Evolutionary conservation across 306 rosid species (phyloP), one percentile per base, ranked within the genome.

Genomic region (Quercus ilex): DNA sequence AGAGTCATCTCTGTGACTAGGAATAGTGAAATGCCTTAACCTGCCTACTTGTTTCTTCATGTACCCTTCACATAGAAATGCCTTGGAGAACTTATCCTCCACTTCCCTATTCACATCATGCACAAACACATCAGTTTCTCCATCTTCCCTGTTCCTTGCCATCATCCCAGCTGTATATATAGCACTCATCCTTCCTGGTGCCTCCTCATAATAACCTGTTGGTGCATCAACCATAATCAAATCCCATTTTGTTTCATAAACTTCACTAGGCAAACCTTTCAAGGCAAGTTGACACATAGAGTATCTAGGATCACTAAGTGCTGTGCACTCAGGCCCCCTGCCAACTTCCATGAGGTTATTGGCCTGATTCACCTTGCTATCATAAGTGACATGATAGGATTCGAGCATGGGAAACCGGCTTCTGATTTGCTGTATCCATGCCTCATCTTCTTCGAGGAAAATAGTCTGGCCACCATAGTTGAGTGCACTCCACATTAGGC

Each of bases 171-270:
- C 93, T 0, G 97, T 89, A 25, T 91, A 93, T 15, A 93, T 89
- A 30, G 94, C 98, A 52, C 84, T 89, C 97, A 93, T 93, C 74
- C 97, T 85, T 35, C 98, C 98, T 0, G 94, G 97, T 0, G 98
- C 97, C 20, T 88, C 91, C 3, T 84, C 87, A 18, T 87, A 73
- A 31, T 84, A 93, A 6, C 98, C 97, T 2, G 93, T 91, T 3
- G 98, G 98, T 0, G 97, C 98, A 80, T 93, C 98, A 75, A 93
- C 92, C 98, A 93, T 91, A 1, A 93, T 93, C 91, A 93, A 41
- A 55, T 93, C 98, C 97, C 98, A 93, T 41, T 79, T 77, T 0
- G 70, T 84, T 14, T 83, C 93, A 10, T 93, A 90, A 5, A 88
- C 90, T 0, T 78, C 73, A 17, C 25, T 51, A 0, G 97, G 94